Evolutionary conservation across 106 monocot species (phyloP).

Genomic region (Allium sativum): DNA sequence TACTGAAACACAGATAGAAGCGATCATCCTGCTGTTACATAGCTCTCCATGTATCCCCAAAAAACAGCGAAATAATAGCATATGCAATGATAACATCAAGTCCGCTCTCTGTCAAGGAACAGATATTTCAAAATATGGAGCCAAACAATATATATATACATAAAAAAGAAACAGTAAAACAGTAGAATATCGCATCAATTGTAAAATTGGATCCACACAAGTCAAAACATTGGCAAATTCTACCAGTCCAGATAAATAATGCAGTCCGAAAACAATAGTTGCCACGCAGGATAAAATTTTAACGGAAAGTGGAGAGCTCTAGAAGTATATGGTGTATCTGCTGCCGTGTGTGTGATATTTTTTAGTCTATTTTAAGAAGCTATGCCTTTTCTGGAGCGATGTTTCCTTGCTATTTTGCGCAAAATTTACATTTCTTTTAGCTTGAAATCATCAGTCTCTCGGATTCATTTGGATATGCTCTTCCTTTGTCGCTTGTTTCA

Average conservation of each 20-base stretch:
- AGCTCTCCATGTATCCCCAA: too few species aligned
- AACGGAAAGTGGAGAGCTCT: not conserved
- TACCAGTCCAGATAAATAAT: not conserved
- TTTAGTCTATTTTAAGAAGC: not conserved
- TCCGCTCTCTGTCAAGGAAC: too few species aligned
- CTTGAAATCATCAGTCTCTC: not conserved
- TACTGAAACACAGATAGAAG: too few species aligned
- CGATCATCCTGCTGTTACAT: too few species aligned
- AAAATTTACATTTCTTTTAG: not conserved
- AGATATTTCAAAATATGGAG: too few species aligned
- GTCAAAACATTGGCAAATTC: constrained; percentile 3
- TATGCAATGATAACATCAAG: too few species aligned
- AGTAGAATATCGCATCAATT: not conserved
- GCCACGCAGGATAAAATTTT: not conserved
- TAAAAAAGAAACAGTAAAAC: not conserved
- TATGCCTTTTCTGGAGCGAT: not conserved
- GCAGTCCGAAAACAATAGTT: not conserved
- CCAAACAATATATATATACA: too few species aligned
- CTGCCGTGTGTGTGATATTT: not conserved
- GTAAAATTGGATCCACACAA: constrained; percentile 3
- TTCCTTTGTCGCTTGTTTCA: constrained; percentile 2
- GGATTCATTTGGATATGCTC: not conserved
- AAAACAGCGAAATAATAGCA: too few species aligned
- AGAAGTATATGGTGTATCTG: not conserved
- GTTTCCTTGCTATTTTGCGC: not conserved